These are phyloP conservation scores for Cordyceps farinosa DNA, from an alignment of 2,329 filamentous ascomycete genomes.

Conservation along the genomic window DNA sequence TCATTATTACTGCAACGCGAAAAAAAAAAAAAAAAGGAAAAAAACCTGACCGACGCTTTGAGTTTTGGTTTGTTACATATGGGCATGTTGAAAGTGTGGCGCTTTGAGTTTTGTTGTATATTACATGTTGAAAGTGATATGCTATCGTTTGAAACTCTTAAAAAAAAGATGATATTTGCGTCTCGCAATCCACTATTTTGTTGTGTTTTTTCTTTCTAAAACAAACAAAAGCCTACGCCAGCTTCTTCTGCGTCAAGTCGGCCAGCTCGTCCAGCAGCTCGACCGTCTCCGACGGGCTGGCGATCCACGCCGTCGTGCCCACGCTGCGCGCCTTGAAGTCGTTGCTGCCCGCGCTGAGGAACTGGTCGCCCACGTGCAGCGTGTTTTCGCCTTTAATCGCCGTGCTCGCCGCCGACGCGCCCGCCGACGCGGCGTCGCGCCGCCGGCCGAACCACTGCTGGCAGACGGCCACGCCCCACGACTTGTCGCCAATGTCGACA, in stretches of 20 bases:
- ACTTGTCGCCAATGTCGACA: slow-evolving; percentile 97
- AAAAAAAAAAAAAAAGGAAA: too few relatives aligned
- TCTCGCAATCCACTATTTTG: neutral
- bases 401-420: slow-evolving; percentile 24
- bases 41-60: too few relatives aligned
- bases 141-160: neutral
- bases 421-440: neutral
- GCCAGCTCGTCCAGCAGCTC: slow-evolving; percentile 80
- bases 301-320: slow-evolving; percentile 91
- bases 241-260: slow-evolving; percentile 50
- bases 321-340: slow-evolving; percentile 94
- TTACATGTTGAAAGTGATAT: neutral
- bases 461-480: slow-evolving; percentile 88
- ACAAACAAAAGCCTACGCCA: slow-evolving; percentile 22
- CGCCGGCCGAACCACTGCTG: slow-evolving; percentile 77
- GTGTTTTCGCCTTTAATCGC: slow-evolving; percentile 70
- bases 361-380: slow-evolving; percentile 94
- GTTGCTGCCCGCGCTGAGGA: slow-evolving; percentile 89
- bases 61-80: neutral
- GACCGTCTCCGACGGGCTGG: slow-evolving; percentile 86
- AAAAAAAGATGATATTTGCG: neutral
- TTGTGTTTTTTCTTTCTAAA: too few relatives aligned
- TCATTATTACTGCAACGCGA: too few relatives aligned
- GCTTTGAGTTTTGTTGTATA: neutral
- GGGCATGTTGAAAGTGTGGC: neutral